phyloP scores from a whole-genome alignment of 495 filamentous ascomycete genomes.

The Penicillium canariense region DNA sequence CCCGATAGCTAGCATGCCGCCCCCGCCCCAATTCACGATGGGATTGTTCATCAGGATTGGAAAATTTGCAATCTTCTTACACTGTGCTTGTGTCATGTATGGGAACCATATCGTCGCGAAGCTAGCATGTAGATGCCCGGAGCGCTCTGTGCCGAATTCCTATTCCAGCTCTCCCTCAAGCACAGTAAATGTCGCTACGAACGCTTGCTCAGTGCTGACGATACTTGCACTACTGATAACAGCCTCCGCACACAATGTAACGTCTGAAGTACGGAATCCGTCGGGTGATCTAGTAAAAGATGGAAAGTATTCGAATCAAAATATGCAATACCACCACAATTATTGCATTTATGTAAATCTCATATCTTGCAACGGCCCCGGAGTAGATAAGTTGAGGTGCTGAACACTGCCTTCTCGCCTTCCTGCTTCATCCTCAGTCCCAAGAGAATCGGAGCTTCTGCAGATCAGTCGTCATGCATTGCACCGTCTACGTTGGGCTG shows the following conservation, averaged over 20 bases:
- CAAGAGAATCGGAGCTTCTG: background rate
- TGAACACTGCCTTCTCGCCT: constrained; percentile 11
- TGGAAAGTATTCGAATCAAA: background rate
- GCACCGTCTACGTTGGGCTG: constrained; percentile 17
- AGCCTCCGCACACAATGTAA: constrained; percentile 16
- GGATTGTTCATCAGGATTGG: background rate
- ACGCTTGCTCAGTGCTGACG: background rate
- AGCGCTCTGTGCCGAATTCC: background rate
- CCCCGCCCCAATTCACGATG: background rate
- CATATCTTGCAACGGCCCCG: background rate
- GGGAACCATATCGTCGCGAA: background rate
- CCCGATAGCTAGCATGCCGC: background rate
- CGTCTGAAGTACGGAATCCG: constrained; percentile 12
- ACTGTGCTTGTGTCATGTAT: background rate
- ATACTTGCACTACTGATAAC: constrained; percentile 6
- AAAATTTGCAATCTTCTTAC: background rate
- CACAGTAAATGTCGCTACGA: background rate
- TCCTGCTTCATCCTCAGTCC: background rate
- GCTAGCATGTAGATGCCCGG: too few relatives aligned
- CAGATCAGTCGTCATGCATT: constrained; percentile 14
- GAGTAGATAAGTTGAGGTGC: constrained; percentile 14
- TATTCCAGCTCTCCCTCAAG: background rate
- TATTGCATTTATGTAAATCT: background rate
- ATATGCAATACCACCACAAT: background rate
- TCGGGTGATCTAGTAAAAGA: constrained; percentile 6